Conservation (phyloP, 2,329 filamentous ascomycete genomes). For the Fusarium proliferatum region DNA sequence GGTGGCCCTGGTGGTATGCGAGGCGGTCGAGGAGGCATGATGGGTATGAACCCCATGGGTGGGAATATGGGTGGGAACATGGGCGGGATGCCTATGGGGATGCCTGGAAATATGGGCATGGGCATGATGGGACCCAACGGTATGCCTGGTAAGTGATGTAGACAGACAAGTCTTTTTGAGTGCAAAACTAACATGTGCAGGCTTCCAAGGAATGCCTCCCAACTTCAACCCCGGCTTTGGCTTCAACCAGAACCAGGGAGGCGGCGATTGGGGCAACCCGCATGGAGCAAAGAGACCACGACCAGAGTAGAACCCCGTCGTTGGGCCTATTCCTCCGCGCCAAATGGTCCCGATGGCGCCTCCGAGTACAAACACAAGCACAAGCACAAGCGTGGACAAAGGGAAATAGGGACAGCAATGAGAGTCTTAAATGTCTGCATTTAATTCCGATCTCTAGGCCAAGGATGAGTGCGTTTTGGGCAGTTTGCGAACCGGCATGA, state of each 20-base stretch:
- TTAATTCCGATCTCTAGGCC: background rate
- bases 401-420: background rate
- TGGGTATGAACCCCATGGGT: conserved; percentile 60
- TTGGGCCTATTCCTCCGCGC: background rate
- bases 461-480: conserved; percentile 1
- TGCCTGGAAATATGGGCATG: conserved; percentile 69
- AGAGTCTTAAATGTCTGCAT: background rate
- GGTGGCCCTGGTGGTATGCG: conserved; percentile 62
- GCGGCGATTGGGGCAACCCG: conserved; percentile 77
- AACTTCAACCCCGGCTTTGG: conserved; percentile 78
- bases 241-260: conserved; percentile 66
- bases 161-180: background rate
- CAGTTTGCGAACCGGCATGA: conserved; percentile 6
- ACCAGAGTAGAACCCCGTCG: conserved; percentile 65
- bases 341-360: background rate
- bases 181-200: conserved; percentile 50
- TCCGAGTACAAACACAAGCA: background rate
- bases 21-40: conserved; percentile 63
- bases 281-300: conserved; percentile 83
- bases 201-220: conserved; percentile 75
- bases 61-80: conserved; percentile 56
- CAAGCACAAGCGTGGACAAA: background rate
- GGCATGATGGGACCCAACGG: conserved; percentile 64
- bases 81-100: conserved; percentile 64
- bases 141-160: conserved; percentile 50